Percentiles rank a stretch among this genome's conserved stretches.
These are phyloP conservation scores for Glycine tomentella DNA, from an alignment of 306 rosid genomes.

Conservation along the genomic window DNA sequence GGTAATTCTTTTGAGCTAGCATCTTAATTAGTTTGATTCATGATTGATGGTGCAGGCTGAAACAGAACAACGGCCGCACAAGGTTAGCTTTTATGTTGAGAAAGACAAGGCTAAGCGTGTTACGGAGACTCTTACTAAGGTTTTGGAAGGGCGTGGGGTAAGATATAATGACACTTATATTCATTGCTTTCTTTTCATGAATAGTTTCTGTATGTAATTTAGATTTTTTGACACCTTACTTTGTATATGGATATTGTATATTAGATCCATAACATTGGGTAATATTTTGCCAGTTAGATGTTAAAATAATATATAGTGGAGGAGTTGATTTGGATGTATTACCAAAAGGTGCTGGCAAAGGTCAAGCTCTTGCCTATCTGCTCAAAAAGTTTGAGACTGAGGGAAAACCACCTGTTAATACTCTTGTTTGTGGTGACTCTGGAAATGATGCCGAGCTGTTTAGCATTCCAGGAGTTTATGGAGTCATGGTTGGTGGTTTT, in stretches of 20 bases:
- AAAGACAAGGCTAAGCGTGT: slow-evolving; percentile 81
- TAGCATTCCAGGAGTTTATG: slow-evolving; percentile 85
- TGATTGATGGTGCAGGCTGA: slow-evolving; percentile 71
- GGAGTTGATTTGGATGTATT: slow-evolving; percentile 95
- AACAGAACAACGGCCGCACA: slow-evolving; percentile 89
- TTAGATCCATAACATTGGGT: slow-evolving; percentile 38
- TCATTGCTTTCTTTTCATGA: not conserved
- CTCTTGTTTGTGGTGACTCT: slow-evolving; percentile 98
- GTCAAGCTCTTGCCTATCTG: slow-evolving; percentile 98
- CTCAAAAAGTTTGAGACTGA: slow-evolving; percentile 74
- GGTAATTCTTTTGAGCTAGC: not conserved
- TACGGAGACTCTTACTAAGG: slow-evolving; percentile 72
- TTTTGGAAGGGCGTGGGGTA: slow-evolving; percentile 74
- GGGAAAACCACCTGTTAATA: slow-evolving; percentile 73
- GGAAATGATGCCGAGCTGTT: slow-evolving; percentile 99
- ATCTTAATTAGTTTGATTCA: slow-evolving; percentile 37
- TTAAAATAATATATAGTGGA: slow-evolving; percentile 94
- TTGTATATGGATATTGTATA: slow-evolving; percentile 14
- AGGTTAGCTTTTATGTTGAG: slow-evolving; percentile 85
- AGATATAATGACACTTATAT: slow-evolving; percentile 41
- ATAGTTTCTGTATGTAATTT: not conserved
- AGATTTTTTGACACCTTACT: slow-evolving; percentile 6
- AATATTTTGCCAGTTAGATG: slow-evolving; percentile 79
- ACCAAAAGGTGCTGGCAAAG: slow-evolving; percentile 97
- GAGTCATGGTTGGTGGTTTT: slow-evolving; percentile 90